phyloP scores from a whole-genome alignment of 2,329 filamentous ascomycete genomes.

The Rhynchosporium graminicola region DNA sequence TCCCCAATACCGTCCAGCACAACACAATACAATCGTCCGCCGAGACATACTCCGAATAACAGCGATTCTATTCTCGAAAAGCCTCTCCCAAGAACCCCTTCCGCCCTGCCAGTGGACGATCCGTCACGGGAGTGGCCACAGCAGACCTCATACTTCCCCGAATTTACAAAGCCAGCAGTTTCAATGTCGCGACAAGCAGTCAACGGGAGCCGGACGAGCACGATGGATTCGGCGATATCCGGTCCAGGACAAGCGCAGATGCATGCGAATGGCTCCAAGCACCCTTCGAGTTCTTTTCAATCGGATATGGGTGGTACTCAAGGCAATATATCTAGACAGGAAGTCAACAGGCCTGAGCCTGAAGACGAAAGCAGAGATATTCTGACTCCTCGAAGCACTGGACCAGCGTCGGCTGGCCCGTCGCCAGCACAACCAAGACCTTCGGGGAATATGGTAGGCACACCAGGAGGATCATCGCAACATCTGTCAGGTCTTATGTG shows the following conservation, averaged over 20 bases:
- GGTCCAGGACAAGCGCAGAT: constrained; percentile 25
- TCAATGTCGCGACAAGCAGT: constrained; percentile 34
- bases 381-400: constrained; percentile 54
- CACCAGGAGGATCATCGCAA: constrained; percentile 50
- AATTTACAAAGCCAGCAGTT: constrained; percentile 32
- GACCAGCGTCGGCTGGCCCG: constrained; percentile 56
- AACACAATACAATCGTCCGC: constrained; percentile 21
- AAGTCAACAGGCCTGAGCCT: constrained; percentile 50
- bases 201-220: constrained; percentile 38
- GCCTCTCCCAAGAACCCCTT: constrained; percentile 38
- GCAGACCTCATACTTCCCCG: constrained; percentile 24
- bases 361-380: constrained; percentile 47
- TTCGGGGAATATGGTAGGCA: constrained; percentile 44
- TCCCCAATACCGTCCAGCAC: constrained; percentile 24
- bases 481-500: constrained; percentile 69
- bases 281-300: constrained; percentile 26
- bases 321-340: constrained; percentile 49
- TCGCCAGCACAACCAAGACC: constrained; percentile 54
- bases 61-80: constrained; percentile 38
- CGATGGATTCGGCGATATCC: constrained; percentile 39
- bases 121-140: constrained; percentile 25
- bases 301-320: constrained; percentile 45
- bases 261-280: constrained; percentile 32
- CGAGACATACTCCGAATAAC: constrained; percentile 35
- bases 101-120: constrained; percentile 30